phyloP scores from a whole-genome alignment of 192 early-diverging fungal genomes.

The Backusella westeae region DNA sequence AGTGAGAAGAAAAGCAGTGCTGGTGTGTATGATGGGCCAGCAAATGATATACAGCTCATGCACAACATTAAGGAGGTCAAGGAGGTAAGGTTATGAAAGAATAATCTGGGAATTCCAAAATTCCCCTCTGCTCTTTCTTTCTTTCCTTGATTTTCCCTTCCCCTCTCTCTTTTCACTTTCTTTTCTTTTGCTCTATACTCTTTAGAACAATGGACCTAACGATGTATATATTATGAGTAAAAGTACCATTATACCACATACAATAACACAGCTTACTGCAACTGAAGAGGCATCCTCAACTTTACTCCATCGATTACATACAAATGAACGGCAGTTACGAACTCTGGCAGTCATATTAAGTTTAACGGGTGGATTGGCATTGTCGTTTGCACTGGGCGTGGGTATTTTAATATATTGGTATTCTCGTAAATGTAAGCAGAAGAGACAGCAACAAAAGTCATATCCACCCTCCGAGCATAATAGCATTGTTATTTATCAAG shows the following conservation, averaged over 20 bases:
- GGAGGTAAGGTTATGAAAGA: neutral
- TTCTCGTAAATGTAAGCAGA: constrained; percentile 13
- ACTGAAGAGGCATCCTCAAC: constrained; percentile 1
- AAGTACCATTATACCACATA: constrained; percentile 10
- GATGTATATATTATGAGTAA: constrained; percentile 6
- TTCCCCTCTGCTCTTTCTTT: neutral
- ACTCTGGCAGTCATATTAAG: constrained; percentile 10
- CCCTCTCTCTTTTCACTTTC: neutral
- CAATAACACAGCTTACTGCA: neutral
- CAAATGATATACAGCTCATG: neutral
- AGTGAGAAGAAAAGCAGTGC: neutral
- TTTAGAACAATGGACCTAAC: constrained; percentile 1
- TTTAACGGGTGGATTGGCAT: constrained; percentile 6
- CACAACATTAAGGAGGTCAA: neutral
- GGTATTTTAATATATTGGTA: constrained; percentile 15
- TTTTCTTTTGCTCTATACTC: neutral
- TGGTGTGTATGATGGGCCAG: neutral
- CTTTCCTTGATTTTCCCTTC: neutral
- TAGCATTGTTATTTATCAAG: neutral
- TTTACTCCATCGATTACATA: constrained; percentile 17
- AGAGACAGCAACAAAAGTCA: neutral
- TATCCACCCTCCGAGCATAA: neutral
- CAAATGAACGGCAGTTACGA: constrained; percentile 9
- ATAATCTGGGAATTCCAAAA: constrained; percentile 8
- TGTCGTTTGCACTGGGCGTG: constrained; percentile 8